phyloP scores from a whole-genome alignment of 176 grass and related monocot species.

The Phoenix roebelenii region DNA sequence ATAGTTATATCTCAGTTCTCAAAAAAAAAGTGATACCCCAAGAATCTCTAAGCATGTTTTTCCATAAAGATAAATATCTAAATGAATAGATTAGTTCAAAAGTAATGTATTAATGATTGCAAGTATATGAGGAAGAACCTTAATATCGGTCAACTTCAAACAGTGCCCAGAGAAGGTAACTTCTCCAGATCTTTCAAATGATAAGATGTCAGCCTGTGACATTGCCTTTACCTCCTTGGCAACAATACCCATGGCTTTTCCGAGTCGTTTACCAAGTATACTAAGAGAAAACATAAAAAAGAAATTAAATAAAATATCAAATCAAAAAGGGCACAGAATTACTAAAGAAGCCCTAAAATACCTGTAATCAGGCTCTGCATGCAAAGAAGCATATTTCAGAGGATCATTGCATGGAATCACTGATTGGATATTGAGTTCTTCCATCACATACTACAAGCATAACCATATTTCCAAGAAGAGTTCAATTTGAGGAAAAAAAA shows the following conservation, averaged over 20 bases:
- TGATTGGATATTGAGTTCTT: conserved; percentile 90
- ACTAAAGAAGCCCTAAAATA: conserved; percentile 25
- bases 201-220: conserved; percentile 74
- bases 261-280: conserved; percentile 83
- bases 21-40: too few species aligned
- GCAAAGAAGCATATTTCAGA: conserved; percentile 71
- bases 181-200: conserved; percentile 80
- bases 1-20: too few species aligned
- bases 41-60: background rate
- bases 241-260: conserved; percentile 74
- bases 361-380: conserved; percentile 95
- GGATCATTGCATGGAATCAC: conserved; percentile 91
- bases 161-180: conserved; percentile 59
- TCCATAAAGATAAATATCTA: background rate
- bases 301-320: conserved; percentile 4
- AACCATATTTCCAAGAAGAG: background rate
- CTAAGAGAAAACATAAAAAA: conserved; percentile 29
- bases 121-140: conserved; percentile 42
- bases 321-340: background rate
- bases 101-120: background rate
- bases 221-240: conserved; percentile 84
- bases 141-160: conserved; percentile 79
- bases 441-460: conserved; percentile 86
- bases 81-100: background rate
- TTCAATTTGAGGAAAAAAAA: too few species aligned